Evolutionary conservation across 768 basidiomycete genomes (phyloP).

Genomic region (Tricholoma hemisulphureum): DNA sequence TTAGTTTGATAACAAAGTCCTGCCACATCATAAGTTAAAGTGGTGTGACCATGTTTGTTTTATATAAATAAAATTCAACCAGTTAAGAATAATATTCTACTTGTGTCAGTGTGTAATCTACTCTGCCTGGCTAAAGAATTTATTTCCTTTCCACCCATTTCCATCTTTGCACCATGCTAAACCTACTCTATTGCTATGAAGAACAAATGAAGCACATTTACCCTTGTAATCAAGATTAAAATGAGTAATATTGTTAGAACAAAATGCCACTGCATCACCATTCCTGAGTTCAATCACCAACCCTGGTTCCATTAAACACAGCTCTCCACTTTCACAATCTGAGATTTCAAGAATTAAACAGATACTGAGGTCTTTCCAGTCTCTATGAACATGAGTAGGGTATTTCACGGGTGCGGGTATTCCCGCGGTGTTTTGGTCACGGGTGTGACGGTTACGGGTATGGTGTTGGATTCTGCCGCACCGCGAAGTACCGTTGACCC

Average conservation of each 20-base stretch:
- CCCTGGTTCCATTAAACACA: slow-evolving; percentile 23
- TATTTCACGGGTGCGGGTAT: no score
- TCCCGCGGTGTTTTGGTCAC: no score
- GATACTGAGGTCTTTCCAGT: slow-evolving; percentile 17
- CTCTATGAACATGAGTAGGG: slow-evolving; percentile 23
- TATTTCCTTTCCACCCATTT: slow-evolving; percentile 1
- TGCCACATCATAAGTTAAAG: not conserved
- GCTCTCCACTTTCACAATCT: slow-evolving; percentile 24
- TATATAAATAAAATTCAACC: not conserved
- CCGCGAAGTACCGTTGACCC: no score
- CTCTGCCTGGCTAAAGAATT: slow-evolving; percentile 17
- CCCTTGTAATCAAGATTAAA: slow-evolving; percentile 25
- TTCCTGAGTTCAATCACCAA: slow-evolving; percentile 15
- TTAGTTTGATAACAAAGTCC: not conserved
- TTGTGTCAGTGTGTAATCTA: slow-evolving; percentile 17
- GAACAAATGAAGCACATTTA: slow-evolving; percentile 17
- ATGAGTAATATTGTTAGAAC: slow-evolving; percentile 21
- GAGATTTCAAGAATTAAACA: slow-evolving; percentile 24
- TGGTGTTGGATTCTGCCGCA: no score
- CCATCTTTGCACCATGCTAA: slow-evolving; percentile 2
- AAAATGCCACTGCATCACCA: slow-evolving; percentile 24
- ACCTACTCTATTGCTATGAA: slow-evolving; percentile 14
- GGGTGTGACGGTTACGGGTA: no score
- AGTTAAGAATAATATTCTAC: not conserved
- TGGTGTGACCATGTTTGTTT: not conserved